Evolutionary conservation across 352 stramenopile species (phyloP), one percentile per base, ranked within the genome.

Genomic region (Paralagenidium karlingii): DNA sequence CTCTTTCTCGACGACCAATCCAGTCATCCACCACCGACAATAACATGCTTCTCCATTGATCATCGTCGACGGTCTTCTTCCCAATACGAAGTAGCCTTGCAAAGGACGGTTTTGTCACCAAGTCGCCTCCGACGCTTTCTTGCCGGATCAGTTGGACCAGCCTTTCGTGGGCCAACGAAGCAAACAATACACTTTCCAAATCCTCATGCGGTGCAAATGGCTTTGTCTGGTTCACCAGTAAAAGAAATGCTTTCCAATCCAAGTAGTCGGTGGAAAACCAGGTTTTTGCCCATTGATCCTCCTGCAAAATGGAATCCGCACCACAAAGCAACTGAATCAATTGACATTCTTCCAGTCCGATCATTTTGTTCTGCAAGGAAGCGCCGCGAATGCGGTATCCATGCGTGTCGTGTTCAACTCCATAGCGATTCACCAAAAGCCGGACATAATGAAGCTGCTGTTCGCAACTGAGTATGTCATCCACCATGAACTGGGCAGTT

Each of bases 241-340:
- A 51, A 0, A 47, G 37, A 53, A 80, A 74, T 34, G 76, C 51
- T 48, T 63, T 68, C 63, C 66, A 76, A 15, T 66, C 43, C 15
- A 80, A 40, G 26, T 40, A 33, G 18, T n/a, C 54, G 42, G 2
- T 51, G 24, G 11, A 66, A 16, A 7, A 41, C 2, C 10, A 69
- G 27, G 25, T 68, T 68, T 9, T 47, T 53, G 29, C 53, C 63
- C 63, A 76, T 16, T 63, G 48, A 1, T 15, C 20, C 8, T 53
- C 32, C 4, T 43, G 36, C 16, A 52, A 54, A 12, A 60, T 30
- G 7, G 34, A 12, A 12, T 68, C 54, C 0, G 61, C 31, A 28
- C 53, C 67, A 19, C 50, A 59, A 8, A 46, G 53, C 11, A 39
- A 43, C 32, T 76, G 63, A 12, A 75, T 53, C 2, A 44, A 40